Base-by-base conservation (phyloP, 2,329 filamentous ascomycete species). In the Neofusicoccum ribis region DNA sequence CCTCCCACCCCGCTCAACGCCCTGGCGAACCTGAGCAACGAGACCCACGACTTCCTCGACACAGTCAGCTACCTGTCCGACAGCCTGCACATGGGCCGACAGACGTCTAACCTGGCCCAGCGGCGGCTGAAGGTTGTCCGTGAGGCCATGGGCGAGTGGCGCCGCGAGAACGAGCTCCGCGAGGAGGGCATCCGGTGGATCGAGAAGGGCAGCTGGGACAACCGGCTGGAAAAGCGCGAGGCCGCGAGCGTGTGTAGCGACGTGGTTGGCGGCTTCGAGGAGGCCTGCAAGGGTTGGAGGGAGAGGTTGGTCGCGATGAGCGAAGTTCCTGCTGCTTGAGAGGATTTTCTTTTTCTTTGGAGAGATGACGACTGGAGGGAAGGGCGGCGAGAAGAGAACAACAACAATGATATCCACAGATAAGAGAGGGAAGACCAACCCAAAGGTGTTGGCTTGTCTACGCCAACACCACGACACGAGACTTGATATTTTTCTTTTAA, bases 211-310 rank as follows among this genome's bases (percentile, higher is more conserved):
- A 91, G 92, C 71, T 97, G 94, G 93, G 87, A 93, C 58, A 88
- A 89, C 70, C 85, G 90, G 63, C 78, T 97, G 41, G 83, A 86
- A 68, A 88, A 88, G 63, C 86, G 94, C 63, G 93, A 96, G 76
- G 96, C 93, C 68, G 92, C 91, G 7, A 85, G 84, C 23, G 91
- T 94, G 14, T 98, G 95, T 77, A 85, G 89, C 4, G 92, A 96
- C 67, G 93, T 99, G 1, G 89, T 97, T 39, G 89, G 90, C 51
- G 95, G 95, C 0, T 98, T 99, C 73, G 94, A 97, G 77, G 89
- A 93, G 74, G 89, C 94, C 1, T 97, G 93, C 79, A 89, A 93
- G 65, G 86, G 87, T 65, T 95, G 93, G 91, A 87, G 93, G 74
- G 88, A 89, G 73, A 86, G 90, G 70, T 79, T 96, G 54, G 84